These are phyloP conservation scores for Elaeagnus macrophylla DNA, from an alignment of 306 rosid genomes.

Conservation along the genomic window DNA sequence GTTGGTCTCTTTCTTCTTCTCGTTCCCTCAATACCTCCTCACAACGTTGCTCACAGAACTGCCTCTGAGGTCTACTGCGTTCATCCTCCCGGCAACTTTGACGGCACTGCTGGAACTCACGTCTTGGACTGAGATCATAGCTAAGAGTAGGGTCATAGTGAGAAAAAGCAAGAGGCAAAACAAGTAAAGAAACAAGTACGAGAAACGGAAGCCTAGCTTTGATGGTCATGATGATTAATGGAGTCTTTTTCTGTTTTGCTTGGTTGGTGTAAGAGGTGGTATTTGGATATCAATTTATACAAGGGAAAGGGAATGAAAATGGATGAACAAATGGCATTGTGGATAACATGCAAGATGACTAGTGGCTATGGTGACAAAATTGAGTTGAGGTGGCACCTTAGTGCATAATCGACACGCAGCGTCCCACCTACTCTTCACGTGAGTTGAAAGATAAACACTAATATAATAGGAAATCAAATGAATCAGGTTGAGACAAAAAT, in stretches of 20 bases:
- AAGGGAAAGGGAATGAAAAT: not conserved
- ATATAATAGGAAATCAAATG: not conserved
- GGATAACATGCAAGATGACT: slow-evolving; percentile 30
- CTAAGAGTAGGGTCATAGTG: not conserved
- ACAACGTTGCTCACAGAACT: not conserved
- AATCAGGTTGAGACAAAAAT: no score
- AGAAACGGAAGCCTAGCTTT: no score
- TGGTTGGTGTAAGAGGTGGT: not conserved
- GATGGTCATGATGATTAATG: no score
- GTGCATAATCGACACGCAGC: not conserved
- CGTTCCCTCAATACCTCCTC: not conserved
- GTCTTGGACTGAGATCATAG: not conserved
- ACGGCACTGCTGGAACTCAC: slow-evolving; percentile 10
- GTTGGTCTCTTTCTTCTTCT: not conserved
- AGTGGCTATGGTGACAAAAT: slow-evolving; percentile 21
- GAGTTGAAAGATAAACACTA: not conserved
- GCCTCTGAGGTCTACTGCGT: not conserved
- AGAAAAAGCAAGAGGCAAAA: no score
- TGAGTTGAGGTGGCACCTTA: slow-evolving; percentile 5
- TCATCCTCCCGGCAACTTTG: not conserved
- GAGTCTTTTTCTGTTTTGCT: no score
- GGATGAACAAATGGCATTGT: slow-evolving; percentile 9
- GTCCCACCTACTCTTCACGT: slow-evolving; percentile 9
- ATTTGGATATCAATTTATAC: slow-evolving; percentile 2
- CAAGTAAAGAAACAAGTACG: no score